Evolutionary conservation across 805 yeast genomes (phyloP).

Genomic region (Saccharomyces cerevisiae): DNA sequence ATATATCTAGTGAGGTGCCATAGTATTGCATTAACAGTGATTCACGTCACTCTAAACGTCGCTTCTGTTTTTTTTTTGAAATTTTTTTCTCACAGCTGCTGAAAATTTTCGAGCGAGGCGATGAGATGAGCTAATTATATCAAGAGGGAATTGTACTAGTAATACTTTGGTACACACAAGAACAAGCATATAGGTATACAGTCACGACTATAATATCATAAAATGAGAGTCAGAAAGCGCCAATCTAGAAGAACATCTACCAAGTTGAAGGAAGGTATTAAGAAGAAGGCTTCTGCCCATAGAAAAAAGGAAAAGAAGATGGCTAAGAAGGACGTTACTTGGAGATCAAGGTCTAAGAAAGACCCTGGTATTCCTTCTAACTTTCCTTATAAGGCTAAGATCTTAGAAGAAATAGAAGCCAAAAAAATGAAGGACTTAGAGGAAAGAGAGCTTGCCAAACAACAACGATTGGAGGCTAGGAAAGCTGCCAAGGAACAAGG

Average conservation of each 20-base stretch:
- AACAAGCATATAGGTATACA: not conserved
- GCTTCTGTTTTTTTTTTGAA: not conserved
- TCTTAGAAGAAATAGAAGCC: conserved; percentile 64
- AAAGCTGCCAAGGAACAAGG: conserved; percentile 32
- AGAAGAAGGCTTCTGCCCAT: conserved; percentile 91
- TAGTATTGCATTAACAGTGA: not conserved
- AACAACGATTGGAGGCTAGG: conserved; percentile 37
- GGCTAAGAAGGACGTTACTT: conserved; percentile 84
- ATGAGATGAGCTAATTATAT: conserved; percentile 15
- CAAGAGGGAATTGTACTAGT: not conserved
- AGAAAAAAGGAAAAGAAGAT: conserved; percentile 73
- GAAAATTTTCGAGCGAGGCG: conserved; percentile 12
- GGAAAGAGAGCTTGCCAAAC: conserved; percentile 44
- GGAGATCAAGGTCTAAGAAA: conserved; percentile 78
- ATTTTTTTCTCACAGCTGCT: not conserved
- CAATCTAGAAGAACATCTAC: conserved; percentile 86
- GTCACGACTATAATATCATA: not conserved
- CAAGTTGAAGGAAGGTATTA: conserved; percentile 91
- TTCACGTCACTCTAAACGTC: conserved; percentile 1
- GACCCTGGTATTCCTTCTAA: conserved; percentile 93
- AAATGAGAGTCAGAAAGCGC: conserved; percentile 47
- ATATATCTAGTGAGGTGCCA: not conserved
- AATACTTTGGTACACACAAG: not conserved
- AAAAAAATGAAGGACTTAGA: conserved; percentile 48
- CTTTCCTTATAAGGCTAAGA: conserved; percentile 87